Conservation (phyloP, 2,329 filamentous ascomycete species). For the Zasmidium cellare region DNA sequence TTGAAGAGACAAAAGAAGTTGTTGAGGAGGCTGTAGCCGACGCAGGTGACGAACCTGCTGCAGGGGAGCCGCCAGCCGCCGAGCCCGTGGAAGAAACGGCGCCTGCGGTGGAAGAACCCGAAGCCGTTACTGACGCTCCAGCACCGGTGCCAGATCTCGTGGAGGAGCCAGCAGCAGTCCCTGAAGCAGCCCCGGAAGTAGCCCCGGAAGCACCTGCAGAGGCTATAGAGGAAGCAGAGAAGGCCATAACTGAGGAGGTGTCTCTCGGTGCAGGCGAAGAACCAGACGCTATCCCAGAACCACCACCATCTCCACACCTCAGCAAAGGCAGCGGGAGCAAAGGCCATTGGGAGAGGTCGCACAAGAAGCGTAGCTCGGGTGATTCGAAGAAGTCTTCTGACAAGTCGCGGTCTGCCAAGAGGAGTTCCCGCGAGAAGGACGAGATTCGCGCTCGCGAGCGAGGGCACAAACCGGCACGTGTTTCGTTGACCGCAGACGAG, state of each 20-base stretch:
- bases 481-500: conserved; percentile 18
- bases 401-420: conserved; percentile 21
- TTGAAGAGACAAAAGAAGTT: background rate
- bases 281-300: background rate
- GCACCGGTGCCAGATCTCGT: background rate
- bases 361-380: conserved; percentile 12
- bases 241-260: too few relatives aligned
- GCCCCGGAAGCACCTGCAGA: background rate
- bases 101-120: background rate
- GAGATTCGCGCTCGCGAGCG: conserved; percentile 12
- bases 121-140: background rate
- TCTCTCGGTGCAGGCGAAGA: background rate
- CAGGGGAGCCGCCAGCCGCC: background rate
- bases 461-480: conserved; percentile 11
- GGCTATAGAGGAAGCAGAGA: background rate
- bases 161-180: background rate
- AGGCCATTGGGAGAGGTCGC: conserved; percentile 26
- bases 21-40: background rate
- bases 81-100: background rate
- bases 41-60: background rate
- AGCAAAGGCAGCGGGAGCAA: conserved; percentile 26
- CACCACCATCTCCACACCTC: conserved; percentile 24
- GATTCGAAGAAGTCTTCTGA: conserved; percentile 18
- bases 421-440: conserved; percentile 14
- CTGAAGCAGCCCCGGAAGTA: background rate